Percentiles rank a stretch among this genome's conserved stretches.
Conservation (phyloP, 805 yeast species). For the Alloascoidea africana region DNA sequence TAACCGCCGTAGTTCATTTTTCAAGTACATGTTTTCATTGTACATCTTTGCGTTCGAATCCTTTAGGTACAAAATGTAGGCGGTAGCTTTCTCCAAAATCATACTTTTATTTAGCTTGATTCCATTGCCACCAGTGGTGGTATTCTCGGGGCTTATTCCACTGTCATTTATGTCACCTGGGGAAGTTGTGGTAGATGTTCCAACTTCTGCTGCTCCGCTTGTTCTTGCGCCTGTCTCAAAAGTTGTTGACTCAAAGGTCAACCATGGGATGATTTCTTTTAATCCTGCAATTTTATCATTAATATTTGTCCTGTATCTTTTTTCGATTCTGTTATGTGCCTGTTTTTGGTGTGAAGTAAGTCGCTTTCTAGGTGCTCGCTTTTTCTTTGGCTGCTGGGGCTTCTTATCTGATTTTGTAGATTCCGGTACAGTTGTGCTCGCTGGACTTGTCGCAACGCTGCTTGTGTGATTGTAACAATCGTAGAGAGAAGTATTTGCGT, state of each 20-base stretch:
- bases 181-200: too few relatives aligned
- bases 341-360: conserved; percentile 44
- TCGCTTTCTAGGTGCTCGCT: conserved; percentile 38
- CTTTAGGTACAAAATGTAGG: conserved; percentile 39
- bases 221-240: conserved; percentile 27
- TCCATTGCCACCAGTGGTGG: too few relatives aligned
- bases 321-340: conserved; percentile 62
- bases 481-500: too few relatives aligned
- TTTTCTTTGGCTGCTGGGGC: conserved; percentile 19
- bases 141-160: too few relatives aligned
- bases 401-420: too few relatives aligned
- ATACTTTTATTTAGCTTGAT: conserved; percentile 49
- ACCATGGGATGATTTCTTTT: conserved; percentile 55
- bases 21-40: conserved; percentile 17
- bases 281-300: conserved; percentile 56
- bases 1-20: conserved; percentile 12
- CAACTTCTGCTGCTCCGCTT: too few relatives aligned
- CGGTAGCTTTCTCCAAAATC: conserved; percentile 55
- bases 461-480: too few relatives aligned
- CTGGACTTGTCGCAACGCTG: too few relatives aligned
- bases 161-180: too few relatives aligned
- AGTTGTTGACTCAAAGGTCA: conserved; percentile 45
- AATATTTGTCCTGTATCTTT: conserved; percentile 55
- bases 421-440: too few relatives aligned
- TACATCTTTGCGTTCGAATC: conserved; percentile 26